These are phyloP conservation scores for Polytrichum commune DNA, from an alignment of 225 moss, liverwort and hornwort genomes.

Conservation along the genomic window DNA sequence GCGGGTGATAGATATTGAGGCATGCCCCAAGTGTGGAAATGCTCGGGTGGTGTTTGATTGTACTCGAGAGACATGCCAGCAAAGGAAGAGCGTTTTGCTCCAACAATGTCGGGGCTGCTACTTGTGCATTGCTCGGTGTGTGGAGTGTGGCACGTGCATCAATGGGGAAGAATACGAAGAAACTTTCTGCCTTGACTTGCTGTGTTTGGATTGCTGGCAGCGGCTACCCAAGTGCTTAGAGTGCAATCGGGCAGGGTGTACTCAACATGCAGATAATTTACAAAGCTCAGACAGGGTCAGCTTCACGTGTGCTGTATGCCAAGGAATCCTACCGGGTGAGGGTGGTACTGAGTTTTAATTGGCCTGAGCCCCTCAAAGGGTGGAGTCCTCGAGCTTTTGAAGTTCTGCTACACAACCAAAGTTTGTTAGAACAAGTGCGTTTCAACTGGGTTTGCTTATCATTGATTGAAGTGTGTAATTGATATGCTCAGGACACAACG, in stretches of 20 bases:
- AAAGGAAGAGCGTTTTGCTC: conserved; percentile 7
- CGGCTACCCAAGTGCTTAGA: conserved; percentile 55
- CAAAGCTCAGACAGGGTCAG: neutral
- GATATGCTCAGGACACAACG: neutral
- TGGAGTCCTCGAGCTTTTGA: too few relatives aligned
- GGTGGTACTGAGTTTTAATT: conserved; percentile 6
- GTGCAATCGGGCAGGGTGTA: conserved; percentile 63
- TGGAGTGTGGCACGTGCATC: conserved; percentile 67
- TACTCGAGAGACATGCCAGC: conserved; percentile 29
- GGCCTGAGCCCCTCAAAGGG: too few relatives aligned
- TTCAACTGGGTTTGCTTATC: too few relatives aligned
- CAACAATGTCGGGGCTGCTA: conserved; percentile 62
- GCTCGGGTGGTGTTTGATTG: conserved; percentile 71
- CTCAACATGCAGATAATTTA: conserved; percentile 32
- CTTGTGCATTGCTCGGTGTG: conserved; percentile 68
- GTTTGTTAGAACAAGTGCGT: too few relatives aligned
- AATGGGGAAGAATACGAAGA: conserved; percentile 35
- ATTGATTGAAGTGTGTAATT: too few relatives aligned
- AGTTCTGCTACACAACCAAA: too few relatives aligned
- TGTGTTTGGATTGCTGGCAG: conserved; percentile 63
- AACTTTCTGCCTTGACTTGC: conserved; percentile 37
- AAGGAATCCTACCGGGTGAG: conserved; percentile 8
- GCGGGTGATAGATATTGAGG: conserved; percentile 54
- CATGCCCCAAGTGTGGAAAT: conserved; percentile 57
- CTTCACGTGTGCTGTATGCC: conserved; percentile 53